Percentiles rank a stretch among this genome's conserved stretches.
These are phyloP conservation scores for Stachybotrys elegans DNA, from an alignment of 2,329 filamentous ascomycete genomes.

Conservation along the genomic window DNA sequence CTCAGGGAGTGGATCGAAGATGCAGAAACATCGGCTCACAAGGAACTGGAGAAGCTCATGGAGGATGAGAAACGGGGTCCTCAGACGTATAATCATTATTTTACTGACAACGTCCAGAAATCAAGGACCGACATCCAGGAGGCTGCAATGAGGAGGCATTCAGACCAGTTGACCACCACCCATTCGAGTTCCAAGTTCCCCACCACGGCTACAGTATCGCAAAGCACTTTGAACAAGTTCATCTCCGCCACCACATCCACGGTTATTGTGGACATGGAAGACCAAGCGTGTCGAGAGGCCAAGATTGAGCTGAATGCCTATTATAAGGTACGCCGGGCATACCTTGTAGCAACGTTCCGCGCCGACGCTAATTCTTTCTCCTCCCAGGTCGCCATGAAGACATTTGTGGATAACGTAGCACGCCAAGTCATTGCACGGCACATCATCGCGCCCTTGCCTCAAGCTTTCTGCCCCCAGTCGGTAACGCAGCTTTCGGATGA, in stretches of 20 bases:
- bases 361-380: not conserved
- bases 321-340: constrained; percentile 13
- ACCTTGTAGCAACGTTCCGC: no score
- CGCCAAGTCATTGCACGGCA: constrained; percentile 17
- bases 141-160: constrained; percentile 5
- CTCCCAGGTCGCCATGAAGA: constrained; percentile 12
- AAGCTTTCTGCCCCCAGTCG: constrained; percentile 5
- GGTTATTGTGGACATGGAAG: constrained; percentile 11
- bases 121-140: constrained; percentile 6
- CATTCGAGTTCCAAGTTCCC: no score
- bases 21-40: constrained; percentile 1
- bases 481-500: not conserved
- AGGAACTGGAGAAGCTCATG: constrained; percentile 9
- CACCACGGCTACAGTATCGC: no score
- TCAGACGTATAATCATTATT: constrained; percentile 14
- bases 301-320: constrained; percentile 13
- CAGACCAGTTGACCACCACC: no score
- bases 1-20: constrained; percentile 7
- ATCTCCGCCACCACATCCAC: no score
- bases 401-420: constrained; percentile 18
- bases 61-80: constrained; percentile 8
- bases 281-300: constrained; percentile 14
- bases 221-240: no score
- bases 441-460: constrained; percentile 10
- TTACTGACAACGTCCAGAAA: constrained; percentile 11